phyloP scores from a whole-genome alignment of 1,284 basidiomycete genomes.

The Marasmius tenuissimus region DNA sequence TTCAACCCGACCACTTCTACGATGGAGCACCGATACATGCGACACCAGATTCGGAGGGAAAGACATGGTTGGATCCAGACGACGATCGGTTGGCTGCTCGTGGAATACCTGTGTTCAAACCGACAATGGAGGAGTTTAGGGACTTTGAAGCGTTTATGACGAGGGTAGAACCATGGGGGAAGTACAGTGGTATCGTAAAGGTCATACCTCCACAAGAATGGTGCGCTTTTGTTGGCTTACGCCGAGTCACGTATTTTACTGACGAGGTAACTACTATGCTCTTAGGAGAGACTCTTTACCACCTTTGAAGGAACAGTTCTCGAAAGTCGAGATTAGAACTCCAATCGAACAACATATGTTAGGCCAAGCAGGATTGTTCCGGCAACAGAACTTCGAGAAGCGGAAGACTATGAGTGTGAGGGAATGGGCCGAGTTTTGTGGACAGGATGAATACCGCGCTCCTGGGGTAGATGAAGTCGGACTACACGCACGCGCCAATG shows the following conservation, averaged over 20 bases:
- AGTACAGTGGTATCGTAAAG: slow-evolving; percentile 88
- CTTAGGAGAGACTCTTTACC: slow-evolving; percentile 77
- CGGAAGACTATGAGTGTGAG: slow-evolving; percentile 79
- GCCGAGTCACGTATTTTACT: neutral
- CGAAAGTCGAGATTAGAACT: slow-evolving; percentile 74
- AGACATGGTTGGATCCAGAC: slow-evolving; percentile 69
- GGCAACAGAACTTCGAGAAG: slow-evolving; percentile 91
- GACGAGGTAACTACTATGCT: slow-evolving; percentile 2
- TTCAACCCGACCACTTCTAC: slow-evolving; percentile 84
- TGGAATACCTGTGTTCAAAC: slow-evolving; percentile 93
- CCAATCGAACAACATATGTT: slow-evolving; percentile 93
- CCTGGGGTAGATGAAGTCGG: slow-evolving; percentile 71
- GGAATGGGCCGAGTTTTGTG: slow-evolving; percentile 86
- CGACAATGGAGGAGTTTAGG: slow-evolving; percentile 83
- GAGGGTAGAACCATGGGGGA: slow-evolving; percentile 84
- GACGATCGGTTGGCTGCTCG: slow-evolving; percentile 84
- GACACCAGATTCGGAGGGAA: slow-evolving; percentile 56
- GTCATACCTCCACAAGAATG: slow-evolving; percentile 93
- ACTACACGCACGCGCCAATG: slow-evolving; percentile 46
- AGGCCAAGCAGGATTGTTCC: slow-evolving; percentile 83
- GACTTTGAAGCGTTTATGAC: slow-evolving; percentile 91
- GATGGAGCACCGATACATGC: slow-evolving; percentile 48
- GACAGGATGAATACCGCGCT: slow-evolving; percentile 64
- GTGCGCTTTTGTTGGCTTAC: slow-evolving; percentile 43
- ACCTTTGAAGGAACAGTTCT: slow-evolving; percentile 64